Evolutionary conservation across 495 filamentous ascomycete species (phyloP), one percentile per base, ranked within the genome.

Genomic region (Neurospora sp.): DNA sequence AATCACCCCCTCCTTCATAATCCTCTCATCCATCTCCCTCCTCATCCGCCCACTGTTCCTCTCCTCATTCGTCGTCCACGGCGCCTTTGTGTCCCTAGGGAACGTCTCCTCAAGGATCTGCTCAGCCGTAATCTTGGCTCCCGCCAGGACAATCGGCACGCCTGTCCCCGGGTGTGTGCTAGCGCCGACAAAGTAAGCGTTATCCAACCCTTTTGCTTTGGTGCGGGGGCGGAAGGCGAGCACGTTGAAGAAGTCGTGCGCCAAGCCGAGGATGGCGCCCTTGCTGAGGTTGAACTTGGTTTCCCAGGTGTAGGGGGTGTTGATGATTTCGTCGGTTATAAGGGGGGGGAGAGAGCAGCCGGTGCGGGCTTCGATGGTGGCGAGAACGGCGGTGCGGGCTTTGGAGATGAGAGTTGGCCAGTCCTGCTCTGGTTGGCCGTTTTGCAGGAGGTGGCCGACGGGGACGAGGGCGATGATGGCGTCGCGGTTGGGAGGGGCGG

Each of bases 121-220:
- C 78, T 88, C 86, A 48, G 81, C 81, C 0, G 89, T 88, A 72
- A 93, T 83, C 79, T 87, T 89, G 1, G 86, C 84, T 5, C 91
- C 90, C 0, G 89, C 89, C 14, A 93, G 80, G 61, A 87, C 86
- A 72, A 92, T 90, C 37, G 91, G 91, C 68, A 93, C 91, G 0
- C 91, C 91, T 0, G 91, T 91, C 2, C 90, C 91, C 0, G 91
- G 91, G 84, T 93, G 90, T 68, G 90, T 91, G 74, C 85, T 88
- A 1, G 90, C 90, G 18, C 91, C 91, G 1, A 92, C 91, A 78
- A 93, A 92, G 74, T 89, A 90, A 66, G 86, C 76, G 9, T 83
- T 79, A 12, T 81, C 71, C 35, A 91, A 83, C 6, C 73, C 79
- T 8, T 80, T 71, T 46, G 89, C 88, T 72, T 82, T 82, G 6